Percentiles rank a stretch among this genome's conserved stretches.
Evolutionary conservation across 2,329 filamentous ascomycete species (phyloP).

Genomic region (Botryosphaeria dothidea): DNA sequence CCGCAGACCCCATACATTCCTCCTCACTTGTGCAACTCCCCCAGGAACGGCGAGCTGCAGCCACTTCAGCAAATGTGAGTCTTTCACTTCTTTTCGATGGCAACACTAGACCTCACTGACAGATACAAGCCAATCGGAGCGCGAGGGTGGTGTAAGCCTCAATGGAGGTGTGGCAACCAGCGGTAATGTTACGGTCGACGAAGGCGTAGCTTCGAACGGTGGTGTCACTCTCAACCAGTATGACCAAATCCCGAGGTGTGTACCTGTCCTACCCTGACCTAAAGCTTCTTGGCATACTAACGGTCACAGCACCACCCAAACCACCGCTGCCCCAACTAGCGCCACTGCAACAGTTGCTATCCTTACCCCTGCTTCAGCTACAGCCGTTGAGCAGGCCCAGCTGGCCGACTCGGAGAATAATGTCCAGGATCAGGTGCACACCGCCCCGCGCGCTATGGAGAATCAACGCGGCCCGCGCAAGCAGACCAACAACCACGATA

Average conservation of each 20-base stretch:
- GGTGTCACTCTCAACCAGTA: background rate
- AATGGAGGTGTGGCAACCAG: background rate
- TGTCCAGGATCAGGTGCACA: background rate
- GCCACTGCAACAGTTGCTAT: background rate
- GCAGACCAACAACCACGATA: background rate
- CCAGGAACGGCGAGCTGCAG: no score
- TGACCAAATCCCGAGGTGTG: background rate
- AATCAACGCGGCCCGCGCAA: background rate
- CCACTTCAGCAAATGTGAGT: no score
- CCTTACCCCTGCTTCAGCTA: background rate
- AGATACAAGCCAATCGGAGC: background rate
- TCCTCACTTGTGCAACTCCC: conserved; percentile 5
- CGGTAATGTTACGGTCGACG: no score
- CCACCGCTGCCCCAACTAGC: background rate
- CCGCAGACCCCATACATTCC: background rate
- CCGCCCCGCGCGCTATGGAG: background rate
- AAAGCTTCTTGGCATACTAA: no score
- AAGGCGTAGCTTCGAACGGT: background rate
- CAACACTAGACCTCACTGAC: background rate
- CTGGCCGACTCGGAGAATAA: no score
- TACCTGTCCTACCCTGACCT: background rate
- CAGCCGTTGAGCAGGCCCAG: background rate
- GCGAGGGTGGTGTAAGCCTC: background rate
- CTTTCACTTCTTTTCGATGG: background rate
- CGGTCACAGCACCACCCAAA: background rate